phyloP scores from a whole-genome alignment of 169 alveolate genomes.

The Amoebophrya sp. region DNA sequence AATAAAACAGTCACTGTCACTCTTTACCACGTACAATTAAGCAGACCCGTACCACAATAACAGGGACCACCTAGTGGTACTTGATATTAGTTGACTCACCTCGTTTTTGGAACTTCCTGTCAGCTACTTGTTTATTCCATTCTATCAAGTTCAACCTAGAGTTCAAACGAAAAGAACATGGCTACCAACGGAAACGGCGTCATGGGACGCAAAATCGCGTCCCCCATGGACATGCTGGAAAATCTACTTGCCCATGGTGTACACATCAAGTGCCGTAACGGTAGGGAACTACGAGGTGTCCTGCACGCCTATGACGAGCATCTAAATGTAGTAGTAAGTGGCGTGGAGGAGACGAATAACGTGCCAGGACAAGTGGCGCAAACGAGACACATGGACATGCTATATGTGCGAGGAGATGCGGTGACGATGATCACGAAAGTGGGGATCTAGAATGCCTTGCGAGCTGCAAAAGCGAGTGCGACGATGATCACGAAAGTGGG shows the following conservation, averaged over 20 bases:
- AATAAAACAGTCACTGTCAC: too few species aligned
- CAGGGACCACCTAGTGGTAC: too few species aligned
- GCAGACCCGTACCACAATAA: too few species aligned
- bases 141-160: too few species aligned
- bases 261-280: background rate
- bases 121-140: too few species aligned
- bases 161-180: too few species aligned
- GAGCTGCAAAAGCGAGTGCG: too few species aligned
- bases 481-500: too few species aligned
- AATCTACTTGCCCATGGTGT: background rate
- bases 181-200: background rate
- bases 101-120: too few species aligned
- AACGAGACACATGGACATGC: background rate
- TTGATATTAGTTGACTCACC: too few species aligned
- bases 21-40: too few species aligned
- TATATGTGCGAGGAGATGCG: background rate
- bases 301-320: slow-evolving; percentile 8
- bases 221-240: background rate
- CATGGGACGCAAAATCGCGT: background rate
- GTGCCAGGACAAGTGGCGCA: background rate
- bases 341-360: background rate
- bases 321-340: background rate
- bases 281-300: background rate
- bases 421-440: background rate
- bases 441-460: too few species aligned